Base-by-base conservation (phyloP, 108 stramenopile species). In the Epithemia pelagica region DNA sequence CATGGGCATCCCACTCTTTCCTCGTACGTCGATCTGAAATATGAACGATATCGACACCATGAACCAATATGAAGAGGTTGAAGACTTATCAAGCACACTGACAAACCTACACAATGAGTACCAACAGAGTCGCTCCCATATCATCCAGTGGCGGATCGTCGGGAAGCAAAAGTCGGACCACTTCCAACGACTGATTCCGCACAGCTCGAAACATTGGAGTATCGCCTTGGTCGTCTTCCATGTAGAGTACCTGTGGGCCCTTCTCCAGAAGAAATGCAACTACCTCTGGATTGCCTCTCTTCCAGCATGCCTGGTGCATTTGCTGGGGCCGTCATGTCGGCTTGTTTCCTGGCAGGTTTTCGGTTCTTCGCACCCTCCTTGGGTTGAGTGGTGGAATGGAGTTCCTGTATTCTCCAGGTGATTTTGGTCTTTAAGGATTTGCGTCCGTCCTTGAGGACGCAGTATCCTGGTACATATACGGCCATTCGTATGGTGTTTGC, bases 361-460 rank as follows among this genome's bases (percentile, higher is more conserved):
- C 78, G 87, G 8, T 84, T 78, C 64, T 78, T 67, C 30, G 63
- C 77, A 15, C 81, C 85, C 18, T 86, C 64, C 67, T 82, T 84
- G 28, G 82, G 68, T 65, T 85, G 88, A 0, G 30, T 84, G 15
- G 74, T 84, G 28, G 88, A 89, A 74, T 37, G 86, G 2, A 77
- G 71, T 61, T 71, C 70, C 23, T 72, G 84, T 27, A 83, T 85
- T 15, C 57, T 89, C 28, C 63, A 80, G 19, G 63, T 85, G 54
- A 86, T 89, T 83, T 86, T 86, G 64, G 54, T 73, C 0, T 82
- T 89, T 70, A 86, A 86, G 52, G 73, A 82, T 28, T n/a, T n/a
- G n/a, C 78, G 86, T 69, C 76, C 81, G 2, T 37, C 67, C 2
- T 75, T 61, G 77, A 77, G 69, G 20, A 30, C 71, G 59, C 55